These are phyloP conservation scores for Wallacemonas sp. DNA, from an alignment of 208 protist genomes.

Conservation along the genomic window DNA sequence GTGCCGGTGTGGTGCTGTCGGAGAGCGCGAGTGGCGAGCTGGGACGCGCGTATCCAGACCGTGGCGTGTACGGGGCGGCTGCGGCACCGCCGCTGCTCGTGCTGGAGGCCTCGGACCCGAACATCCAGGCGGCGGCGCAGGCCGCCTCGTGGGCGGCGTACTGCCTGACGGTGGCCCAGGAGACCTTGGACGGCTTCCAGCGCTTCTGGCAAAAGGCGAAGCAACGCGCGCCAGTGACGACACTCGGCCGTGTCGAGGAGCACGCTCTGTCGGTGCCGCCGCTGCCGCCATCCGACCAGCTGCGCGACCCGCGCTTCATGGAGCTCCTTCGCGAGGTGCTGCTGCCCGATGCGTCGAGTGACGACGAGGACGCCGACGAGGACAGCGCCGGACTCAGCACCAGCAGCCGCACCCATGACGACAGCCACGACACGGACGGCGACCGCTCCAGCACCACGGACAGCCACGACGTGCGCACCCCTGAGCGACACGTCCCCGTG, in stretches of 20 bases:
- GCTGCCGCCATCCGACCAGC: neutral
- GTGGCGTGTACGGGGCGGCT: too few species aligned
- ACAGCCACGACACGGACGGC: too few species aligned
- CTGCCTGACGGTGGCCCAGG: slow-evolving; percentile 8
- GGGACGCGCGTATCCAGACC: too few species aligned
- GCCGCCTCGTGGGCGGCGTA: slow-evolving; percentile 6
- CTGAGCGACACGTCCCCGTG: too few species aligned
- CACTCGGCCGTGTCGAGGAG: neutral
- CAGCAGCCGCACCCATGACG: neutral
- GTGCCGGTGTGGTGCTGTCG: too few species aligned
- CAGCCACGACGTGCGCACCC: too few species aligned
- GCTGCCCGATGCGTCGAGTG: slow-evolving; percentile 1
- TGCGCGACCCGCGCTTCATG: neutral
- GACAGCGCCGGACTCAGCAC: neutral
- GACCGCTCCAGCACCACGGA: too few species aligned
- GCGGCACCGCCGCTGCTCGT: too few species aligned
- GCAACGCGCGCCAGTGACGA: neutral
- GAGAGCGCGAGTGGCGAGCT: too few species aligned
- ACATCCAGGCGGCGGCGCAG: neutral
- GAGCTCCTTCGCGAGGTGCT: slow-evolving; percentile 13
- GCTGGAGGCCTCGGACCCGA: too few species aligned
- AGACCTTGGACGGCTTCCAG: neutral
- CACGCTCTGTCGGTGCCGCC: neutral
- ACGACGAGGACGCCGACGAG: slow-evolving; percentile 2
- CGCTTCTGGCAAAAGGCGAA: neutral